Evolutionary conservation across 192 early-diverging fungal species (phyloP).

Genomic region (Jimgerdemannia lactiflua): DNA sequence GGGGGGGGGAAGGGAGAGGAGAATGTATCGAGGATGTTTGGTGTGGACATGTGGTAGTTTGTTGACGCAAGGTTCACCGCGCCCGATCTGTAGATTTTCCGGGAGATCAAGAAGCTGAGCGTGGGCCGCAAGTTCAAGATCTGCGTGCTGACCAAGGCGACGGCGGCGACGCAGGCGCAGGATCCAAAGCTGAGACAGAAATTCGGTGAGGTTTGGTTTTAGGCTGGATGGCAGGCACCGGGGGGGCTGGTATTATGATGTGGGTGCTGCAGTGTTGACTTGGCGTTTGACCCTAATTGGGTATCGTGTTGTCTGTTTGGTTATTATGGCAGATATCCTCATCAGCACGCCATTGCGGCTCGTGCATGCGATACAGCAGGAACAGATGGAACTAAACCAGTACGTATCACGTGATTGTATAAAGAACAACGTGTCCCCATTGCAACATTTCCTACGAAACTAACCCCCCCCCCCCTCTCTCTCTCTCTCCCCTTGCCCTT

Average conservation of each 20-base stretch:
- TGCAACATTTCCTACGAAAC: constrained; percentile 1
- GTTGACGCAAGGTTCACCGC: no score
- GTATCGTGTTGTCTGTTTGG: not conserved
- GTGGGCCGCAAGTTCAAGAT: constrained; percentile 76
- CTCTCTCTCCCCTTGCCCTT: not conserved
- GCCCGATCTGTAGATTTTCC: constrained; percentile 66
- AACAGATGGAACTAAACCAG: constrained; percentile 72
- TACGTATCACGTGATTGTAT: constrained; percentile 18
- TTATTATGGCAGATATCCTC: constrained; percentile 70
- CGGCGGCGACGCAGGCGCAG: constrained; percentile 62
- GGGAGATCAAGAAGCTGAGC: constrained; percentile 74
- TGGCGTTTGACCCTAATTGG: constrained; percentile 4
- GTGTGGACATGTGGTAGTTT: not conserved
- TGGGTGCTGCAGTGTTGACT: not conserved
- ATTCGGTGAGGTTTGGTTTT: constrained; percentile 37
- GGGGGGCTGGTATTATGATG: not conserved
- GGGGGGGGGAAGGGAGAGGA: no score
- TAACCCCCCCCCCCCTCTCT: constrained; percentile 3
- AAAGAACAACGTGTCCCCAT: not conserved
- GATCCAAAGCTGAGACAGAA: constrained; percentile 64
- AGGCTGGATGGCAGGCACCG: not conserved
- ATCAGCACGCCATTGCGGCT: constrained; percentile 92
- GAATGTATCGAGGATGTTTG: not conserved
- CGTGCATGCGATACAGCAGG: constrained; percentile 81
- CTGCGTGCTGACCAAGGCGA: constrained; percentile 83